Evolutionary conservation across 768 basidiomycete genomes (phyloP).

Genomic region (Pholiota conissans): DNA sequence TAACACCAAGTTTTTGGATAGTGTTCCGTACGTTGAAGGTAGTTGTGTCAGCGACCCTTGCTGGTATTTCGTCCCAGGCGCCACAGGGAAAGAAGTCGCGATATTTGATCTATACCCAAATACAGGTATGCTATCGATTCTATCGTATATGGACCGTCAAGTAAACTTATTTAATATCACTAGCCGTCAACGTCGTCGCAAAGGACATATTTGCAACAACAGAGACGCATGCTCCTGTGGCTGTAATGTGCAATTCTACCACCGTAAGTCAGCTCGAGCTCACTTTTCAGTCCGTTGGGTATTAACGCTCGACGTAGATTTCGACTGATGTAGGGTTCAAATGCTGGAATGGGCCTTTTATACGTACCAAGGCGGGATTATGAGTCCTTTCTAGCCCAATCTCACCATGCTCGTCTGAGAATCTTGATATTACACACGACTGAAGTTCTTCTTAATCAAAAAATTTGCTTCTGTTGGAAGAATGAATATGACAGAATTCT

Average conservation of each 20-base stretch:
- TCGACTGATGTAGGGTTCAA: conserved; percentile 24
- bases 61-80: conserved; percentile 55
- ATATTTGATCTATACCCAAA: conserved; percentile 59
- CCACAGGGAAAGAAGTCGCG: conserved; percentile 57
- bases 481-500: too few relatives aligned
- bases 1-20: conserved; percentile 7
- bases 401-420: too few relatives aligned
- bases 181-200: conserved; percentile 50
- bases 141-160: not conserved
- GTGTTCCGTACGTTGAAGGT: conserved; percentile 53
- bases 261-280: conserved; percentile 32
- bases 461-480: too few relatives aligned
- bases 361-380: conserved; percentile 18
- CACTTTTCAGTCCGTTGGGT: not conserved
- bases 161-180: not conserved
- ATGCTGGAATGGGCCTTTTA: conserved; percentile 23
- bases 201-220: conserved; percentile 49
- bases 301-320: conserved; percentile 9
- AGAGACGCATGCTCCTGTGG: conserved; percentile 39
- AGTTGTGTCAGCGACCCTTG: conserved; percentile 60
- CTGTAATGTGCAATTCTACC: conserved; percentile 55
- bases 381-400: not conserved
- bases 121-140: conserved; percentile 38
- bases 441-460: not conserved
- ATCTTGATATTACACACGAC: too few relatives aligned